Evolutionary conservation across 345 rosid species (phyloP), one percentile per base, ranked within the genome.

Genomic region (Euphorbia tirucalli): DNA sequence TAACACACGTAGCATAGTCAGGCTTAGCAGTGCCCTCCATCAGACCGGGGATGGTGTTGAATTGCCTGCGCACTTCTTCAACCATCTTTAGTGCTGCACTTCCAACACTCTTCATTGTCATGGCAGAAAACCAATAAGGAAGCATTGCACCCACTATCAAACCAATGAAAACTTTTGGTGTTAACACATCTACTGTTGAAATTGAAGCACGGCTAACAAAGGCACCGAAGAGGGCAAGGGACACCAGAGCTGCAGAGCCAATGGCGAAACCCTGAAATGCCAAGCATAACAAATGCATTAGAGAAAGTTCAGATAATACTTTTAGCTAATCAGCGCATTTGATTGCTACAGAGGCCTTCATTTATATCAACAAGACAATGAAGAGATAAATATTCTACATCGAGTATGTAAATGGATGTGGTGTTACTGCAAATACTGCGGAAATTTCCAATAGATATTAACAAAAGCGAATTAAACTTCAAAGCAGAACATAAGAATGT

Each of bases 51-150:
- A 94, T 94, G 79, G 90, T 92, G 85, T 92, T 94, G 85, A 94
- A 94, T 82, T 94, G 98, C 76, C 98, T 82, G 72, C 97, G 91
- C 21, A 94, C 98, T 78, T 94, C 98, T 83, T 94, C 98, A 72
- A 94, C 98, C 98, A 94, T 94, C 89, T 92, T 92, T 60, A 94
- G 85, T 55, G 98, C 98, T 52, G 98, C 98, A 78, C 92, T 92
- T 79, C 98, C 98, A 63, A 94, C 98, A 49, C 97, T 90, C 90
- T 94, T 94, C 98, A 92, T 94, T 65, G 98, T 94, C 98, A 94
- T 92, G 66, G 98, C 98, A 71, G 98, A 94, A 84, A 94, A 94
- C 98, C 98, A 94, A 88, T 94, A 94, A 6, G 98, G 98, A 73
- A 88, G 97, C 75, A 66, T 70, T 1, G 75, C 79, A 27, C 79